These are phyloP conservation scores for Saitozyma podzolica DNA, from an alignment of 768 basidiomycete genomes.

Conservation along the genomic window DNA sequence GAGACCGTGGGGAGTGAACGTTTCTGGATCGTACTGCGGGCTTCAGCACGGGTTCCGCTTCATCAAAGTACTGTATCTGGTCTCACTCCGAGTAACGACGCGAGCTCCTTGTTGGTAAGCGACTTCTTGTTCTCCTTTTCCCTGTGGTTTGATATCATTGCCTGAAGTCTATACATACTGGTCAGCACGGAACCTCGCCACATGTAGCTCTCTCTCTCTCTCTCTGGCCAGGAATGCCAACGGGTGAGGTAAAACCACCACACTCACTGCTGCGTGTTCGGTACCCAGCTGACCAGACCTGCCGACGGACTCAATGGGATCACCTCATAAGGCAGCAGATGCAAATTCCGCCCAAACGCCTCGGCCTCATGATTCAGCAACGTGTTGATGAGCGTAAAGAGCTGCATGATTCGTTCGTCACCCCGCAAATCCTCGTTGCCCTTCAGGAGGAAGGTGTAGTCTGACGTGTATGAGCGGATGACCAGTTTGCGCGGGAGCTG, in stretches of 20 bases:
- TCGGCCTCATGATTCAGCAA: constrained; percentile 46
- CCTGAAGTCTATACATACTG: constrained; percentile 27
- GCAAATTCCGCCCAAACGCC: constrained; percentile 47
- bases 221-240: neutral
- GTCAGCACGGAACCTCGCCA: too few species aligned
- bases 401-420: constrained; percentile 52
- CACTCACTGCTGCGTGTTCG: constrained; percentile 48
- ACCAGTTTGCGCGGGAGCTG: constrained; percentile 45
- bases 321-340: constrained; percentile 45
- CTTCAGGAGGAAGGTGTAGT: constrained; percentile 50
- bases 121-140: constrained; percentile 36
- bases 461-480: constrained; percentile 32
- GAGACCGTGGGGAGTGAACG: constrained; percentile 18
- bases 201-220: too few species aligned
- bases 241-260: neutral
- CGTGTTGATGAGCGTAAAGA: constrained; percentile 49
- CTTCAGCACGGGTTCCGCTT: constrained; percentile 3
- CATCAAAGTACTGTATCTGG: neutral
- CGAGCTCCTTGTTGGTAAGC: constrained; percentile 42
- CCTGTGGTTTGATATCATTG: constrained; percentile 41
- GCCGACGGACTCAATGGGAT: constrained; percentile 46
- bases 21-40: constrained; percentile 36
- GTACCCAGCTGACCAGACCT: constrained; percentile 46
- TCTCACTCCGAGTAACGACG: constrained; percentile 48
- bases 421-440: constrained; percentile 48